These are phyloP conservation scores for Dothistroma pini DNA, from an alignment of 2,329 filamentous ascomycete species.

Conservation along the genomic window DNA sequence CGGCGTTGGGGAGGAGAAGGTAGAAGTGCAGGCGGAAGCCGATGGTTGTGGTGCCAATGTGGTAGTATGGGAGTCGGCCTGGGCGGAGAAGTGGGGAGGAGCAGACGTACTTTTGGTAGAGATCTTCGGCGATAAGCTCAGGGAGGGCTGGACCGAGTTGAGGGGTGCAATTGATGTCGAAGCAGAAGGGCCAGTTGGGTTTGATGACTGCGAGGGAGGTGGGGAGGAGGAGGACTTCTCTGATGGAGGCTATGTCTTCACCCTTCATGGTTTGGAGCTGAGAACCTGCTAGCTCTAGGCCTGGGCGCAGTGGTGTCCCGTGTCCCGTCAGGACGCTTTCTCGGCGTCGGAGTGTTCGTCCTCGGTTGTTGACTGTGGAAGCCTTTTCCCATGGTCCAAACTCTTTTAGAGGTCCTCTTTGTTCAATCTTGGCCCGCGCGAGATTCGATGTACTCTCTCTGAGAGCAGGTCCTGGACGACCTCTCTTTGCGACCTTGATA, in stretches of 20 bases:
- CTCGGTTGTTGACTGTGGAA: conserved; percentile 3
- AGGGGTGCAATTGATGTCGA: conserved; percentile 22
- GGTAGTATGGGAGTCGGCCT: conserved; percentile 21
- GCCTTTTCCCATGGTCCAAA: conserved; percentile 7
- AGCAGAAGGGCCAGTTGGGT: conserved; percentile 21
- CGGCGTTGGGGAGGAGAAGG: conserved; percentile 20
- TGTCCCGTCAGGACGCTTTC: conserved; percentile 3
- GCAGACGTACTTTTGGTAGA: conserved; percentile 20
- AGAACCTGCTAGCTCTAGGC: conserved; percentile 16
- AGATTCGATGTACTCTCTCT: neutral
- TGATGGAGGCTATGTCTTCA: conserved; percentile 19
- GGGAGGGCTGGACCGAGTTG: conserved; percentile 21
- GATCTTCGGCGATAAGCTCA: conserved; percentile 13
- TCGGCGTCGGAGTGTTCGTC: neutral
- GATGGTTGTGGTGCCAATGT: conserved; percentile 21
- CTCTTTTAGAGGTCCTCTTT: neutral
- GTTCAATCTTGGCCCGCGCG: neutral
- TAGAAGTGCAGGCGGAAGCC: conserved; percentile 24
- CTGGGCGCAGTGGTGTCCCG: conserved; percentile 15
- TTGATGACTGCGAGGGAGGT: conserved; percentile 21
- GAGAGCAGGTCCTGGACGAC: neutral
- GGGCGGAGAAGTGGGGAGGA: conserved; percentile 13
- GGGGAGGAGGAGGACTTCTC: conserved; percentile 18
- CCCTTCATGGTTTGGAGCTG: conserved; percentile 17
- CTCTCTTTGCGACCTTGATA: conserved; percentile 1